Percentiles rank a stretch among this genome's conserved stretches.
Evolutionary conservation across 768 basidiomycete genomes (phyloP).

Genomic region (Tephrocybe sp.): DNA sequence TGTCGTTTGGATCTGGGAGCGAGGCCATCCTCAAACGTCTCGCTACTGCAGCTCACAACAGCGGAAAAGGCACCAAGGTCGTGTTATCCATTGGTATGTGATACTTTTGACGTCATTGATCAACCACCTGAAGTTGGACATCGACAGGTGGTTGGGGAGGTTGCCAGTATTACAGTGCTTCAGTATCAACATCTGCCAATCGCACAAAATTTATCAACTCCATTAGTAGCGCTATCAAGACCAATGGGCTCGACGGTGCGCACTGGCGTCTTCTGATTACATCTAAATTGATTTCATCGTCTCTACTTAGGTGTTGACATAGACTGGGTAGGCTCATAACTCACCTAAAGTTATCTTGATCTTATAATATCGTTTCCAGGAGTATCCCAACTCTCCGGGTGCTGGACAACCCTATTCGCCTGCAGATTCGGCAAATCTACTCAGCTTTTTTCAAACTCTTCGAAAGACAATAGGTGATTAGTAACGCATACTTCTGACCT

Average conservation of each 20-base stretch:
- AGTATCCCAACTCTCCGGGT: conserved; percentile 69
- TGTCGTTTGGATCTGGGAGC: conserved; percentile 51
- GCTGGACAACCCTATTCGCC: conserved; percentile 58
- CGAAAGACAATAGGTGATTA: conserved; percentile 49
- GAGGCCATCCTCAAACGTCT: conserved; percentile 52
- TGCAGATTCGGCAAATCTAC: conserved; percentile 62
- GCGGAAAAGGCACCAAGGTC: conserved; percentile 59
- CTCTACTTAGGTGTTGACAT: conserved; percentile 35
- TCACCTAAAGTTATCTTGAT: neutral
- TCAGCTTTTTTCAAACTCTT: conserved; percentile 57
- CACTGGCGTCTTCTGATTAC: neutral
- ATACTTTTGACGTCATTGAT: conserved; percentile 16
- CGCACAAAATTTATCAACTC: conserved; percentile 57
- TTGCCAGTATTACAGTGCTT: conserved; percentile 59
- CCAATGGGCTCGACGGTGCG: conserved; percentile 62
- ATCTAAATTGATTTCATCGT: neutral
- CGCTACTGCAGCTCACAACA: conserved; percentile 53
- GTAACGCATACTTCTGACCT: neutral
- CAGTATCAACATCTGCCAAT: conserved; percentile 45
- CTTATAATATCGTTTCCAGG: conserved; percentile 31
- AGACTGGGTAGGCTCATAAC: conserved; percentile 45
- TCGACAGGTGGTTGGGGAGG: conserved; percentile 70
- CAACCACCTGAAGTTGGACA: conserved; percentile 8
- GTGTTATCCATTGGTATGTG: conserved; percentile 62
- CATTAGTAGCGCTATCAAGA: conserved; percentile 51